Percentiles rank a stretch among this genome's conserved stretches.
Evolutionary conservation across 768 basidiomycete genomes (phyloP).

Genomic region (Tulasnella sp.): DNA sequence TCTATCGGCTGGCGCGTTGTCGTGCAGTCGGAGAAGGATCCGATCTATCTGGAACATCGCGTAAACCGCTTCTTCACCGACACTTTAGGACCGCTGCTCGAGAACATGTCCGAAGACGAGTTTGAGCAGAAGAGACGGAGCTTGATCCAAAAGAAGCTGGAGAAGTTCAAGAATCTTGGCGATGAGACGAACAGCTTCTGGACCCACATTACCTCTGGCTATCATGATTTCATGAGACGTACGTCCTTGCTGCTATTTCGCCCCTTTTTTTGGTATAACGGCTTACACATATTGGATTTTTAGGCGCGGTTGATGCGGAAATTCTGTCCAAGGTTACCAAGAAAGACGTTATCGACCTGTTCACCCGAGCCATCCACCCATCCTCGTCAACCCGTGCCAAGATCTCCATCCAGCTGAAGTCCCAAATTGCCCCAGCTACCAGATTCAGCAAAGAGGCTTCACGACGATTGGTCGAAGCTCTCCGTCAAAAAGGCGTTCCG

Average conservation of each 20-base stretch:
- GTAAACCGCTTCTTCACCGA: constrained; percentile 82
- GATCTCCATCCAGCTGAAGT: constrained; percentile 78
- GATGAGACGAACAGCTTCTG: constrained; percentile 79
- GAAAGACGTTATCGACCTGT: constrained; percentile 71
- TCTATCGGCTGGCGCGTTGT: constrained; percentile 79
- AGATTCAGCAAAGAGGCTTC: constrained; percentile 68
- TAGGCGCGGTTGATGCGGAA: constrained; percentile 75
- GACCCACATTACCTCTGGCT: constrained; percentile 72
- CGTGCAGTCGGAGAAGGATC: constrained; percentile 84
- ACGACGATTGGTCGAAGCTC: constrained; percentile 60
- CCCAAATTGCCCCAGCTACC: constrained; percentile 60
- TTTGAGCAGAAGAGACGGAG: constrained; percentile 79
- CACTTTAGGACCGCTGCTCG: constrained; percentile 67
- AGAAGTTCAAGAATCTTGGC: constrained; percentile 83
- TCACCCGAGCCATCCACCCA: constrained; percentile 70
- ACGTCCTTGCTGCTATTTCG: constrained; percentile 17
- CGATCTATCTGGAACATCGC: constrained; percentile 80
- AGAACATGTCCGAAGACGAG: constrained; percentile 68
- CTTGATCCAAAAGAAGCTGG: constrained; percentile 78
- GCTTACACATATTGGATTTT: not conserved
- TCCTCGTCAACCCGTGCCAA: constrained; percentile 73
- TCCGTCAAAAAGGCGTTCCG: constrained; percentile 55
- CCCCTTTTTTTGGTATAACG: constrained; percentile 15
- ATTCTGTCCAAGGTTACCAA: constrained; percentile 68
- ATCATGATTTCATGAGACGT: constrained; percentile 87